phyloP scores from a whole-genome alignment of 495 filamentous ascomycete species.

The Parathielavia appendiculata region DNA sequence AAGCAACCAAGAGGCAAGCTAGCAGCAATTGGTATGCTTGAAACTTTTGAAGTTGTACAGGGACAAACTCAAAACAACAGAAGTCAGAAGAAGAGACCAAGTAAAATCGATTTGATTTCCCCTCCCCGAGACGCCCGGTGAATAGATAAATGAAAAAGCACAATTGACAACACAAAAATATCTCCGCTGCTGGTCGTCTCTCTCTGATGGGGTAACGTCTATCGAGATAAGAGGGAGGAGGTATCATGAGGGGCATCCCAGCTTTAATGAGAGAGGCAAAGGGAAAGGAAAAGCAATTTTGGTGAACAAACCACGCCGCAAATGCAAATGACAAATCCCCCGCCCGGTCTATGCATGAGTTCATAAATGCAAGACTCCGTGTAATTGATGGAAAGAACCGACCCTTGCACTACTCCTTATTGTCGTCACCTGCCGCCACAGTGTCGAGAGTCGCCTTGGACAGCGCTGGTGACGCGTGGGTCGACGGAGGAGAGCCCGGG shows the following conservation, averaged over 20 bases:
- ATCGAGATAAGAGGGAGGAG: conserved; percentile 21
- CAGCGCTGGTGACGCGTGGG: conserved; percentile 52
- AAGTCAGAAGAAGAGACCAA: conserved; percentile 9
- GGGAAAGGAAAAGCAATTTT: conserved; percentile 26
- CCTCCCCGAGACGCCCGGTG: conserved; percentile 9
- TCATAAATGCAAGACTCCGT: conserved; percentile 32
- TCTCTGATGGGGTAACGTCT: conserved; percentile 21
- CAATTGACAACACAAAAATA: conserved; percentile 1
- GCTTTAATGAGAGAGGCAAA: conserved; percentile 5
- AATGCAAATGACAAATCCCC: conserved; percentile 38
- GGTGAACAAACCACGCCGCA: conserved; percentile 31
- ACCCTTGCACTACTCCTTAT: conserved; percentile 39
- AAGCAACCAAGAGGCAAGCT: not conserved
- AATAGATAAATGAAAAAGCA: conserved; percentile 1
- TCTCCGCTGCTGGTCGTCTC: conserved; percentile 10
- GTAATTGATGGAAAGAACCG: conserved; percentile 26
- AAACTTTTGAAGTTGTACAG: conserved; percentile 1
- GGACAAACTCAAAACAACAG: not conserved
- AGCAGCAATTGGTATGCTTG: not conserved
- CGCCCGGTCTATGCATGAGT: conserved; percentile 39
- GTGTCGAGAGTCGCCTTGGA: conserved; percentile 59
- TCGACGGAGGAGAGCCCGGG: conserved; percentile 59
- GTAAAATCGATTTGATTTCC: not conserved
- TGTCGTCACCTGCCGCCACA: conserved; percentile 42
- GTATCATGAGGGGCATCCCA: conserved; percentile 29